These are phyloP conservation scores for Lipomyces orientalis DNA, from an alignment of 805 yeast genomes.

Conservation along the genomic window DNA sequence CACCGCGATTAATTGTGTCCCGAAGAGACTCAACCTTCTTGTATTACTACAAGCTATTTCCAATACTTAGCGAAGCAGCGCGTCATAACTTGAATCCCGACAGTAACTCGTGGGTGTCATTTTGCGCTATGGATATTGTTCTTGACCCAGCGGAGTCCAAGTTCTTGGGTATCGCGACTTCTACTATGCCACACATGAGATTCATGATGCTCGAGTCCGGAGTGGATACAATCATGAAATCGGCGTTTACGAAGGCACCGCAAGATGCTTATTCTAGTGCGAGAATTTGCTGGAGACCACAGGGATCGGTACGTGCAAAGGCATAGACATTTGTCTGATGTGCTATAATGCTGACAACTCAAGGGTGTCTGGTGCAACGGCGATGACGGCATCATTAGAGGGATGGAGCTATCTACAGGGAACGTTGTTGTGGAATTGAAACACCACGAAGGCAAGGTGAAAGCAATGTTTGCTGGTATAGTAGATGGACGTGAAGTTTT, in stretches of 20 bases:
- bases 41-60: constrained; percentile 35
- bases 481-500: constrained; percentile 49
- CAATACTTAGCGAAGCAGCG: constrained; percentile 29
- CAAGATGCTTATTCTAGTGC: constrained; percentile 71
- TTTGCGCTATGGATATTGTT: constrained; percentile 37
- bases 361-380: constrained; percentile 70
- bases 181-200: constrained; percentile 80
- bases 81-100: constrained; percentile 37
- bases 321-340: neutral
- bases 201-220: constrained; percentile 55
- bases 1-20: constrained; percentile 30
- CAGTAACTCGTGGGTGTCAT: constrained; percentile 37
- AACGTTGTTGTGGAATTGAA: constrained; percentile 46
- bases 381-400: constrained; percentile 70
- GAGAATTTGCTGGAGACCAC: constrained; percentile 52
- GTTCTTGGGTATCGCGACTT: constrained; percentile 66
- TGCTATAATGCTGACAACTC: neutral
- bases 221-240: constrained; percentile 48
- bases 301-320: constrained; percentile 39
- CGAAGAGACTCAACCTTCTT: constrained; percentile 38
- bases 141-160: constrained; percentile 34
- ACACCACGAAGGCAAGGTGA: constrained; percentile 57
- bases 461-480: constrained; percentile 47
- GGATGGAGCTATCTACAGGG: constrained; percentile 57
- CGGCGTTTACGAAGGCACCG: constrained; percentile 60